Percentiles rank a stretch among this genome's conserved stretches.
These are phyloP conservation scores for Boeremia lycopersici DNA, from an alignment of 2,329 filamentous ascomycete genomes.

Conservation along the genomic window DNA sequence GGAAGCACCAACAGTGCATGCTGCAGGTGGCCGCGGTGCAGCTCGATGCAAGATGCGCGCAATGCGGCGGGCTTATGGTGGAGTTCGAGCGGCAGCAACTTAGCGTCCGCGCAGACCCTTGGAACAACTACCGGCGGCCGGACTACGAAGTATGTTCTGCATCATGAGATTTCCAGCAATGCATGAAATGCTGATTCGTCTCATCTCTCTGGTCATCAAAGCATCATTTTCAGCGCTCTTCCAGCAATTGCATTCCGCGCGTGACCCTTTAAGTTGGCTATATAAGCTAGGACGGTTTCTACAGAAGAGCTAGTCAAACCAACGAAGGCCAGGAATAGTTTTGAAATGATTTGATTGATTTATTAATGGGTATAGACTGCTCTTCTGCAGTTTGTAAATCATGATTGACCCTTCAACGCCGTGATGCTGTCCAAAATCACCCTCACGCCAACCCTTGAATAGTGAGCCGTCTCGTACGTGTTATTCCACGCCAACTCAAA, in stretches of 20 bases:
- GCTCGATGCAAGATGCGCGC: constrained; percentile 33
- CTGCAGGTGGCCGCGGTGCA: constrained; percentile 33
- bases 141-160: background rate
- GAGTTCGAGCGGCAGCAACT: constrained; percentile 14
- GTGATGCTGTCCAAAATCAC: constrained; percentile 23
- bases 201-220: background rate
- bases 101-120: constrained; percentile 12
- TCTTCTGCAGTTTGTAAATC: background rate
- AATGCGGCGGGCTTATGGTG: constrained; percentile 28
- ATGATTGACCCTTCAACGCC: constrained; percentile 20
- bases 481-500: background rate
- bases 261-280: background rate
- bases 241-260: background rate
- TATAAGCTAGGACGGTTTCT: background rate
- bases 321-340: background rate
- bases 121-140: constrained; percentile 1
- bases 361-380: constrained; percentile 4
- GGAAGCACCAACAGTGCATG: constrained; percentile 19
- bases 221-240: background rate
- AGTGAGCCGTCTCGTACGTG: background rate
- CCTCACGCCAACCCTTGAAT: background rate
- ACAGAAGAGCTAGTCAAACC: background rate
- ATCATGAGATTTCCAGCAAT: background rate
- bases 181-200: background rate
- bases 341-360: constrained; percentile 1